These are phyloP conservation scores for Cotoneaster glaucophyllus DNA, from an alignment of 306 rosid species.

Conservation along the genomic window DNA sequence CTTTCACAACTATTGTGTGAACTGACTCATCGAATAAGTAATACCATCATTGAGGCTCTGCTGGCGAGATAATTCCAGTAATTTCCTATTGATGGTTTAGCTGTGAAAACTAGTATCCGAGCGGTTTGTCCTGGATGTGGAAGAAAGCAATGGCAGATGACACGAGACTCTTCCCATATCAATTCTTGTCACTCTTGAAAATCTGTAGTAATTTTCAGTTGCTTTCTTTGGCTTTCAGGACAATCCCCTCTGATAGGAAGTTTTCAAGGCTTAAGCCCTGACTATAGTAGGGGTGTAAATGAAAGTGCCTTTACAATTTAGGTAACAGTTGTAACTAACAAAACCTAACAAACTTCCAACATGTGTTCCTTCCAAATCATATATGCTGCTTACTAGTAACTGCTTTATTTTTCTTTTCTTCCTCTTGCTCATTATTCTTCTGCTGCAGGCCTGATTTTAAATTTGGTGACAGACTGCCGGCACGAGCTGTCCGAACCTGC, in stretches of 20 bases:
- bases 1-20: neutral
- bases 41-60: neutral
- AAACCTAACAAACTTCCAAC: neutral
- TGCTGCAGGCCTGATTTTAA: conserved; percentile 10
- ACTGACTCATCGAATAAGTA: neutral
- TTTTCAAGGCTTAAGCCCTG: neutral
- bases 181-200: neutral
- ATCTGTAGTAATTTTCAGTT: neutral
- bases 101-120: neutral
- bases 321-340: neutral
- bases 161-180: neutral
- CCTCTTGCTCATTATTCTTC: neutral
- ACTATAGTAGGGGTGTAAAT: neutral
- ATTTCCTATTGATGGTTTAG: neutral
- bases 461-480: conserved; percentile 32
- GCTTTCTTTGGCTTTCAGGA: neutral
- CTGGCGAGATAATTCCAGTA: neutral
- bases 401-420: neutral
- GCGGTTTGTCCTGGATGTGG: neutral
- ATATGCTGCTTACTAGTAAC: neutral
- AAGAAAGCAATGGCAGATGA: neutral
- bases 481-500: conserved; percentile 15
- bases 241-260: neutral
- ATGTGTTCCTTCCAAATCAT: neutral
- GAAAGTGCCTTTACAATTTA: neutral